Base-by-base conservation (phyloP, 2,329 filamentous ascomycete genomes). In the Aspergillus hiratsukae region DNA sequence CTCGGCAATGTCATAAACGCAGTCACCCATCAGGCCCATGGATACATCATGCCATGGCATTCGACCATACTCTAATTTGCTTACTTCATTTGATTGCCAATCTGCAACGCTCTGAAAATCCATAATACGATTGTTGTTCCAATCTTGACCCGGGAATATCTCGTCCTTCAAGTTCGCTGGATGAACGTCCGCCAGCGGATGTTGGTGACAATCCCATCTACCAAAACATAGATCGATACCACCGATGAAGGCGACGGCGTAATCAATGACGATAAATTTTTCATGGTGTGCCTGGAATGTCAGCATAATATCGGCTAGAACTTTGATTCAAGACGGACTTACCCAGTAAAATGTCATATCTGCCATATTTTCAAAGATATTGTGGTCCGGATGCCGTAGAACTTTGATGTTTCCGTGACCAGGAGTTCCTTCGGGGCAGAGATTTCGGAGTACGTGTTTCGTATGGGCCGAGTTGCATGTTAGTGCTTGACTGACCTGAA, bases 31-130 rank as follows among this genome's bases (percentile, higher is more conserved):
- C n/a, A 97, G 65, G 11, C 88, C 91, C 89, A 97, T 95, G 9
- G 90, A 83, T 3, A 97, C 91, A 71, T 99, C 94, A 69, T 97
- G 92, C 94, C 94, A 99, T 0, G 93, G 93, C 94, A 99, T 97
- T 29, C 94, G 87, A 7, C 92, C 92, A 66, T 87, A 95, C 50
- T 96, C 90, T 3, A 88, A 86, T 75, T 97, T 97, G 72, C 87
- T 91, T 17, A 97, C 79, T 71, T 96, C 91, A 63, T 99, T 97
- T 51, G 88, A 84, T 73, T 94, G 91, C 93, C 93, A 97, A 69
- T 97, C 88, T 29, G 89, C 74, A 1, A 97, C 94, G 31, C 87
- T 88, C 65, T 97, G 83, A 71, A 97, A 99, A 68, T 99, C 94
- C 87, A 96, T 89, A 64, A 97, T 87, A 40, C 93, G 86, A 72